Evolutionary conservation across 2,329 filamentous ascomycete species (phyloP), one percentile per base, ranked within the genome.

Genomic region (Fusarium virguliforme): DNA sequence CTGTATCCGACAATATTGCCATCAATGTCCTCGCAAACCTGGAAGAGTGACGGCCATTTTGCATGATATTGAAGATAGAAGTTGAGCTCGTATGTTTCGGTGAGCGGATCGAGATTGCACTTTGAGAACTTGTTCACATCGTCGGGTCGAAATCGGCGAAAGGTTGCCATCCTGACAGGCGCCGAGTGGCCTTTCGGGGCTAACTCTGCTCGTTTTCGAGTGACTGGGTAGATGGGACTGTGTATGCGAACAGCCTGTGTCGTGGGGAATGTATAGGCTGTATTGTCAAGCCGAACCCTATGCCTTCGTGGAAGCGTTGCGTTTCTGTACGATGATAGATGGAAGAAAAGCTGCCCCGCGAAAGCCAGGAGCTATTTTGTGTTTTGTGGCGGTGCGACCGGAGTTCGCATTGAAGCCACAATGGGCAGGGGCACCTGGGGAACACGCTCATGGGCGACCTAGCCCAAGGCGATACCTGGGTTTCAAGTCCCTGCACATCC

Each of bases 21-120:
- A 70, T 92, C 87, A 61, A 89, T 88, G 72, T 95, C 94, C 80
- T 97, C 94, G 65, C 97, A 94, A 15, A 97, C 93, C 79, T 94
- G 94, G 84, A 98, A 98, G 46, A 98, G 88, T 28, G 94, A 92
- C 1, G 96, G 96, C 96, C 96, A 99, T 86, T 93, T 94, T 59
- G 94, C 94, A 72, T 97, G 90, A 83, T 99, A 99, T 77, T 97
- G 93, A 65, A 98, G 89, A 84, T 99, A 99, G 85, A 98, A 99
- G 69, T 90, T 89, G 72, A 97, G 88, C 80, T 97, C 94, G 84
- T 98, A 99, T 62, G 97, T 98, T 84, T 99, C 96, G n/a, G 96
- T 98, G 68, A 98, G 87, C 41, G 94, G 94, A 79, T 99, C 96
- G 68, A 99, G 91, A 79, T 99, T 99, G 83, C 95, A 97, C 72